Evolutionary conservation across 768 basidiomycete genomes (phyloP), one percentile per base, ranked within the genome.

Genomic region (Exsudoporus frostii): DNA sequence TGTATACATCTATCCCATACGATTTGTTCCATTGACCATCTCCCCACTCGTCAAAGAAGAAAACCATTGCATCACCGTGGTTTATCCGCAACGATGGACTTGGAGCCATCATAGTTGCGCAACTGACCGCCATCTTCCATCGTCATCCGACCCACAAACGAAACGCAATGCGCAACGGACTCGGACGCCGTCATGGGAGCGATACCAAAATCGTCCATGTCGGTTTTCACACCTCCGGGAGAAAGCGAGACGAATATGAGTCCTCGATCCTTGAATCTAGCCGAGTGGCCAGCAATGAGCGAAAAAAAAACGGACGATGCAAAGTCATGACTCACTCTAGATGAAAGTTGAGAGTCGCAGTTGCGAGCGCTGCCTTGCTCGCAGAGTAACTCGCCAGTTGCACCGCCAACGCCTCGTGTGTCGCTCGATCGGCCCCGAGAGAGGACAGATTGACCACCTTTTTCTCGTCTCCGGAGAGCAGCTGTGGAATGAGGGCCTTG

Each of bases 141-240:
- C 2, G 50, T 51, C 50, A 45, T 45, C 24, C 50, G 50, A 32
- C 29, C 39, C 20, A 51, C 44, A 29, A 51, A 51, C 32, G 43
- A 51, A 1, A 51, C 32, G 19, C 50, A 51, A 24, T 51, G 50
- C 8, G 20, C 20, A 30, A 51, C 43, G 20, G 50, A 51, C n/a
- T 51, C 43, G n/a, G 34, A 20, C 14, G 37, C 43, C 17, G 43
- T 51, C 50, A 51, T 45, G 14, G 50, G 50, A 7, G 50, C 50
- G 19, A 51, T 51, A 14, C 50, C 50, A 32, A 45, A 51, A 32
- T 51, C 50, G 32, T 51, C 50, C 50, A 51, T 51, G 29, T 51
- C 50, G 8, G 50, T 51, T 32, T 45, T 36, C n/a, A 17, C 50
- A n/a, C 50, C 50, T 25, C 50, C 50, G 5, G 50, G 50, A 3